Evolutionary conservation across 306 rosid species (phyloP).

Genomic region (Senna siamea): DNA sequence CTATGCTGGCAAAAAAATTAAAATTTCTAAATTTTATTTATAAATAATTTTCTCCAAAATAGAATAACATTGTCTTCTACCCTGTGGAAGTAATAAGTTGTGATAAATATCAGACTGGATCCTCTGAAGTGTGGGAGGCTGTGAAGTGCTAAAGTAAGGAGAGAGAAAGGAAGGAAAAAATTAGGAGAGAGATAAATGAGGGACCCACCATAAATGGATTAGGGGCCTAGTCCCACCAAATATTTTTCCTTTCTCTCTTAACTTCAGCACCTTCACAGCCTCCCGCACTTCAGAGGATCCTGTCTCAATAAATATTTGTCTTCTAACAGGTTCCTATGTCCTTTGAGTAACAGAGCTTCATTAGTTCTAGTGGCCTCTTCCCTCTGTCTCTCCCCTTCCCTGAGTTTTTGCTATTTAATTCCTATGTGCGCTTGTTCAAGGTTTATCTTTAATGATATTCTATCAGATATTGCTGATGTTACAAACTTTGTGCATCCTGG

Average conservation of each 20-base stretch:
- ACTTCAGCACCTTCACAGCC: too few species aligned
- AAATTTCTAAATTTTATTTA: constrained; percentile 20
- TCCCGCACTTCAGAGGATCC: too few species aligned
- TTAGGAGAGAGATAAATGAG: too few species aligned
- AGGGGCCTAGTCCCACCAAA: too few species aligned
- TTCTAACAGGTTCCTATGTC: constrained; percentile 14
- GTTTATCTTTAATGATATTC: constrained; percentile 58
- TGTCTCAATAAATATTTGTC: too few species aligned
- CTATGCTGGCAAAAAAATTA: not conserved
- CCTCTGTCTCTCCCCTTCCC: constrained; percentile 4
- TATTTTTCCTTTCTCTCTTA: too few species aligned
- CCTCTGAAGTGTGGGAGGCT: too few species aligned
- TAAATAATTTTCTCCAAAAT: constrained; percentile 8
- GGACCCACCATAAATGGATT: too few species aligned
- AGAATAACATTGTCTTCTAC: constrained; percentile 14
- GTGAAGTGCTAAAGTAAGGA: too few species aligned
- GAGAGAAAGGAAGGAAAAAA: too few species aligned
- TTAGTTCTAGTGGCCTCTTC: constrained; percentile 27
- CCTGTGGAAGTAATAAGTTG: constrained; percentile 14
- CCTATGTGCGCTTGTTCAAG: constrained; percentile 2
- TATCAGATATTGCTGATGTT: constrained; percentile 94
- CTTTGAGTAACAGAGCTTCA: constrained; percentile 1
- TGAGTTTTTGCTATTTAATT: constrained; percentile 28
- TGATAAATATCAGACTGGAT: too few species aligned
- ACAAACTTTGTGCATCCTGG: constrained; percentile 92